Percentiles rank a stretch among this genome's conserved stretches.
These are phyloP conservation scores for Trichomonascus vanleenenianus DNA, from an alignment of 805 yeast species.

Conservation along the genomic window DNA sequence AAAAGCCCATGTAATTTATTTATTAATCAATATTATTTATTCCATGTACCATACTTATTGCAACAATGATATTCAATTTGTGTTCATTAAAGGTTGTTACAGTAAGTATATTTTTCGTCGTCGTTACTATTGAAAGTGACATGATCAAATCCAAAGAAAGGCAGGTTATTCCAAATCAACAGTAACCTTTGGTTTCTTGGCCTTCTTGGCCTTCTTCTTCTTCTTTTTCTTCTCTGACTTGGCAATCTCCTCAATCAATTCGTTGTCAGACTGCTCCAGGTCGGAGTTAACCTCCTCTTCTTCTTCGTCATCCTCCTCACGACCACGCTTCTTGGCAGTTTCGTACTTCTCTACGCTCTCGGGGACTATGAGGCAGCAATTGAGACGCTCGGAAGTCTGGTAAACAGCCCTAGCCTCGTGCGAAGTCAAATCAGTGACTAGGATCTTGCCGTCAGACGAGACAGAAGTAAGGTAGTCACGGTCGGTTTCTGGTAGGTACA, in stretches of 20 bases:
- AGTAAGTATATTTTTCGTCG: too few species aligned
- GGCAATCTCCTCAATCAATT: constrained; percentile 13
- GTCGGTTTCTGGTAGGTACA: constrained; percentile 25
- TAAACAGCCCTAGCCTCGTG: constrained; percentile 85
- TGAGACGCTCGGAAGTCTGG: constrained; percentile 83
- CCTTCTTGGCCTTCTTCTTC: constrained; percentile 15
- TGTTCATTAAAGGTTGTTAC: too few species aligned
- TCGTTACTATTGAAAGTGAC: background rate
- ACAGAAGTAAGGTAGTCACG: constrained; percentile 62
- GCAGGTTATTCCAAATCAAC: constrained; percentile 9
- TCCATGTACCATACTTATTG: too few species aligned
- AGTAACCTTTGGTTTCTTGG: constrained; percentile 22
- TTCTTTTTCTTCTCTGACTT: constrained; percentile 8
- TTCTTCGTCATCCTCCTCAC: constrained; percentile 71
- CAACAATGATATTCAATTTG: too few species aligned
- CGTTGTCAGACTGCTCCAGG: constrained; percentile 21
- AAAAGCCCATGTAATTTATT: background rate
- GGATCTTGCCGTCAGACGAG: constrained; percentile 89
- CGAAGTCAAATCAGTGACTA: constrained; percentile 70
- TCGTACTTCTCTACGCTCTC: constrained; percentile 70
- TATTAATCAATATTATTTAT: background rate
- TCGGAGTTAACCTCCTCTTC: constrained; percentile 36
- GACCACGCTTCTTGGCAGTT: constrained; percentile 56
- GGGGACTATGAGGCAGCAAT: constrained; percentile 64
- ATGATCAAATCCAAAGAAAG: background rate